Evolutionary conservation across 2,329 filamentous ascomycete genomes (phyloP).

Genomic region (Aspergillus sp.): DNA sequence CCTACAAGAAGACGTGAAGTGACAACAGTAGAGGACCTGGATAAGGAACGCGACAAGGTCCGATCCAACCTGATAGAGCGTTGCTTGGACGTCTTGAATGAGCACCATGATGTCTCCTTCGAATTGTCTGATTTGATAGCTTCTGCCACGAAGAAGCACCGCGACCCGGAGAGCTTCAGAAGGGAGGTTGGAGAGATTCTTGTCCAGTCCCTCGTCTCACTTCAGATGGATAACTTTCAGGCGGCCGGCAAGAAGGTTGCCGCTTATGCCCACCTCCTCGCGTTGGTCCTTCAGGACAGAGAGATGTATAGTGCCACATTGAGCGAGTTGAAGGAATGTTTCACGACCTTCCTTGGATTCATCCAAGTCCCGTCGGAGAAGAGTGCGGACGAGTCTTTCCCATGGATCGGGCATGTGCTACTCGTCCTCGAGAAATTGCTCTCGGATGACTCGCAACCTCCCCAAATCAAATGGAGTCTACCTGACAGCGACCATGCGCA

Average conservation of each 20-base stretch:
- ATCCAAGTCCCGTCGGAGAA: constrained; percentile 66
- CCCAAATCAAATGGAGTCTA: constrained; percentile 68
- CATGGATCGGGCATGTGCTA: constrained; percentile 89
- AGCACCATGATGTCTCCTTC: constrained; percentile 83
- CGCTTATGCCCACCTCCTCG: constrained; percentile 88
- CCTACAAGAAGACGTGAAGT: constrained; percentile 32
- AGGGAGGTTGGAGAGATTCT: constrained; percentile 80
- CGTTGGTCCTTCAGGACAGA: constrained; percentile 78
- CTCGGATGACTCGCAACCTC: constrained; percentile 82
- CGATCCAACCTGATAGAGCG: constrained; percentile 80
- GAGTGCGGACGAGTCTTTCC: constrained; percentile 73
- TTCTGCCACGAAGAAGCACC: constrained; percentile 64
- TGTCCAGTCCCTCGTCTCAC: constrained; percentile 74
- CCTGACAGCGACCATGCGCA: constrained; percentile 48
- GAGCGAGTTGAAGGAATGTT: constrained; percentile 72
- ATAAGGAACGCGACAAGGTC: constrained; percentile 70
- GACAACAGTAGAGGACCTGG: constrained; percentile 72
- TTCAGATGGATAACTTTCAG: constrained; percentile 58
- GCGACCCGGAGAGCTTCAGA: constrained; percentile 57
- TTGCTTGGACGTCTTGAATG: constrained; percentile 84
- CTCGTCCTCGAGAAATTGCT: constrained; percentile 87
- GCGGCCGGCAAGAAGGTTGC: constrained; percentile 69
- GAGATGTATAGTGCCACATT: constrained; percentile 77
- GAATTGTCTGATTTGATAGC: constrained; percentile 85
- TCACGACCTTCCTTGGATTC: constrained; percentile 74